Conservation (phyloP, 257 asterid genomes). For the Haberlea rhodopensis region DNA sequence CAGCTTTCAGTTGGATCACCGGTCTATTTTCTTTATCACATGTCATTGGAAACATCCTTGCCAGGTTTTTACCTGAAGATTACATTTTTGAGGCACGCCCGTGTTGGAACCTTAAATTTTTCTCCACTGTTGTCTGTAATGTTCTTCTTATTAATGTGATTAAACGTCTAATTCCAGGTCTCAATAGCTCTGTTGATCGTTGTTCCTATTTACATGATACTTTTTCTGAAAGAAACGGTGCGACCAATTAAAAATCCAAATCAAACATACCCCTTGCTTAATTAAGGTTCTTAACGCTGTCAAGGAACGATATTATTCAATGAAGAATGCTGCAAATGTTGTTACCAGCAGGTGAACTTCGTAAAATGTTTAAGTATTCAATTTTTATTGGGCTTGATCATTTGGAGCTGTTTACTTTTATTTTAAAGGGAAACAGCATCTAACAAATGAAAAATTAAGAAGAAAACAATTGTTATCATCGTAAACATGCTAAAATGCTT, state of each 20-base stretch:
- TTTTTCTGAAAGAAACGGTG: slow-evolving; percentile 72
- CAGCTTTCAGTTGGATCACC: slow-evolving; percentile 83
- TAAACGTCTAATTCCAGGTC: slow-evolving; percentile 50
- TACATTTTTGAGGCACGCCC: slow-evolving; percentile 65
- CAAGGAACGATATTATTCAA: slow-evolving; percentile 57
- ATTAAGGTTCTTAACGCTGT: slow-evolving; percentile 51
- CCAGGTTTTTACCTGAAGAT: slow-evolving; percentile 77
- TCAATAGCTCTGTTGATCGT: slow-evolving; percentile 64
- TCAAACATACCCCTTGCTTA: slow-evolving; percentile 33
- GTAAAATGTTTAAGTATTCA: neutral
- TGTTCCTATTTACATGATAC: slow-evolving; percentile 61
- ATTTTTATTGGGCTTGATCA: neutral
- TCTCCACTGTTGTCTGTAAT: neutral
- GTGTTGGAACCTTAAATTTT: slow-evolving; percentile 12
- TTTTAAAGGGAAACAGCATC: neutral
- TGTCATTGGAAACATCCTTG: slow-evolving; percentile 71
- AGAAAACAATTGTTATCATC: neutral
- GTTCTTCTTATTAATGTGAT: slow-evolving; percentile 13
- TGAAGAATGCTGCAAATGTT: slow-evolving; percentile 64
- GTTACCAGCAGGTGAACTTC: slow-evolving; percentile 59
- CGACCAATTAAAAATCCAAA: slow-evolving; percentile 36
- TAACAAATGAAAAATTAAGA: neutral
- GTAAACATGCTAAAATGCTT: slow-evolving; percentile 17
- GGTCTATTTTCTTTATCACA: slow-evolving; percentile 91
- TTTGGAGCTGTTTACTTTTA: neutral